Percentiles rank a stretch among this genome's conserved stretches.
These are phyloP conservation scores for Daphne laureola DNA, from an alignment of 441 rosid species.

Conservation along the genomic window DNA sequence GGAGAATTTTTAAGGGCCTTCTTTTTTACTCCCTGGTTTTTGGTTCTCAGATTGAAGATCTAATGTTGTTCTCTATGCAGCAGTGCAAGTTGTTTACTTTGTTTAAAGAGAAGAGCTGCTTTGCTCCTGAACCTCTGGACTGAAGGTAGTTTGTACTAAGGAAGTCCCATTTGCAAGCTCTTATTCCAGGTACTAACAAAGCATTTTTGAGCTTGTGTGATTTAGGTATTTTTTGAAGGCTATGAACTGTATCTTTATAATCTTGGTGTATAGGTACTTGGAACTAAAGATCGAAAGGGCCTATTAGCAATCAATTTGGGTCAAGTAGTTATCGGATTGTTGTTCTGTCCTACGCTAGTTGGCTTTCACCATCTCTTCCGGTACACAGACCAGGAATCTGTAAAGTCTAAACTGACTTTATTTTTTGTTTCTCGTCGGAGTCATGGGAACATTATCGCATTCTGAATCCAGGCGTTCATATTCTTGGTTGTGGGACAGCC, in stretches of 20 bases:
- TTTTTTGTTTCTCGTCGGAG: conserved; percentile 20
- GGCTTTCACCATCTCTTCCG: conserved; percentile 31
- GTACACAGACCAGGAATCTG: conserved; percentile 28
- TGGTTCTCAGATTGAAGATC: conserved; percentile 20
- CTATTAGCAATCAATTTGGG: conserved; percentile 8
- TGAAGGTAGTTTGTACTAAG: conserved; percentile 17
- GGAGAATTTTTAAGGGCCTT: not conserved
- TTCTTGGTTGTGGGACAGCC: conserved; percentile 83
- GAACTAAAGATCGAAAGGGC: conserved; percentile 17
- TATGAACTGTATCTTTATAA: conserved; percentile 14
- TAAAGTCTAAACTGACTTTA: conserved; percentile 34
- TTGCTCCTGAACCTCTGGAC: conserved; percentile 6
- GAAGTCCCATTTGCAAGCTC: conserved; percentile 4
- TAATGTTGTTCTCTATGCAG: conserved; percentile 6
- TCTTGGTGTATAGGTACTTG: conserved; percentile 23
- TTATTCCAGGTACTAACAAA: conserved; percentile 1
- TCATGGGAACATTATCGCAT: conserved; percentile 35
- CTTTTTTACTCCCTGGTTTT: not conserved
- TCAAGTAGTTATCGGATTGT: conserved; percentile 11
- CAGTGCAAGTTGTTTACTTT: conserved; percentile 10
- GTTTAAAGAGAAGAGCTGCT: conserved; percentile 18
- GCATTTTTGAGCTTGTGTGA: conserved; percentile 6
- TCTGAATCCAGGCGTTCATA: conserved; percentile 45
- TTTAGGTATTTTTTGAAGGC: conserved; percentile 14
- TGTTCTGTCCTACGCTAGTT: conserved; percentile 67